Base-by-base conservation (phyloP, 1,284 basidiomycete genomes). In the Cutaneotrichosporon cavernicola region DNA sequence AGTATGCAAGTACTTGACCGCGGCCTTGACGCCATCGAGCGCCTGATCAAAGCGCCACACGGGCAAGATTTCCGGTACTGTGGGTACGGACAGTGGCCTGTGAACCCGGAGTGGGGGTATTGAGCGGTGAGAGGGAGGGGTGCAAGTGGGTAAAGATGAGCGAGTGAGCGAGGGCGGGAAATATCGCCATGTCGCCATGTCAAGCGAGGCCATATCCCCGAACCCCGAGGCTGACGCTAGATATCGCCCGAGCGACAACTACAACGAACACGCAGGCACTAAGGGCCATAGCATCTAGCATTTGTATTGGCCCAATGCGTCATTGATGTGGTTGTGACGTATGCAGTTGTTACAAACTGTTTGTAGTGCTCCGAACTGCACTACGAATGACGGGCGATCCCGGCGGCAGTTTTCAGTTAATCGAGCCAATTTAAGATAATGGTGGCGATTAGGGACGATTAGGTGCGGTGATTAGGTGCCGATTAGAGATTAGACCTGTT, bases 11-110 rank as follows among this genome's bases (percentile, higher is more conserved):
- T 90, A 73, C 85, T 97, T 57, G 89, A 96, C 71, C 88, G 85
- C 82, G 91, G 91, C 85, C 76, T 97, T 51, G 90, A 97, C 77
- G 92, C 92, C 1, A 92, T 97, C 40, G 89, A 84, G 62, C 85
- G 89, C 26, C 87, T 97, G 47, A 78, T 96, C 65, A 86, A 84
- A 51, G 36, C 47, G 51, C 49, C 21, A 34, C 13, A 49, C 56
- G 18, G 30, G 11, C 1, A 4, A 26, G 16, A 52, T 11, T n/a
- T 64, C 38, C 18, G 63, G 63, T 18, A 60, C 40, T 6, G 63
- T 64, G 31, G 2, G 62, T 60, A 14, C 9, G 16, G 16, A 13
- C 26, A 16, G 16, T 7, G 43, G 43, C 43, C 3, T 4, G 13
- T n/a, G 43, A n/a, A 34, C 34, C 34, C 34, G 34, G 5, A 36